These are phyloP conservation scores for Kockovaella imperatae DNA, from an alignment of 768 basidiomycete species.

Conservation along the genomic window DNA sequence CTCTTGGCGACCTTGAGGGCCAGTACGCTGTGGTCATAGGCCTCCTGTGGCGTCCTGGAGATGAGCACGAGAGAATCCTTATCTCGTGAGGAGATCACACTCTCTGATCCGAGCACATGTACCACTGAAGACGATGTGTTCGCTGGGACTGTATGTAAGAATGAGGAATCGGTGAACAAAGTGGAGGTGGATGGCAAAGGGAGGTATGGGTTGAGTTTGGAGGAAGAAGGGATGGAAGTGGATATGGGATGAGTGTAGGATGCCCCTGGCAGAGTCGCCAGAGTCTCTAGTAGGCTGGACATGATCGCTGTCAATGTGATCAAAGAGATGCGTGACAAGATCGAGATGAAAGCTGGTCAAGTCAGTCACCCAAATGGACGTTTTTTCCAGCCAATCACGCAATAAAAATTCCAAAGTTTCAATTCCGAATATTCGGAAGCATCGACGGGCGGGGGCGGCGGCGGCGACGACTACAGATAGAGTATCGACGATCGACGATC, in stretches of 20 bases:
- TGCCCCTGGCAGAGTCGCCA: slow-evolving; percentile 23
- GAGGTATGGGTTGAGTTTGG: slow-evolving; percentile 36
- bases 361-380: no score
- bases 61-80: slow-evolving; percentile 58
- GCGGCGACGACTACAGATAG: no score
- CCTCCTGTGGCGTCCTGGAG: slow-evolving; percentile 67
- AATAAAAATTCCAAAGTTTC: no score
- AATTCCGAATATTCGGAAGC: no score
- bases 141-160: slow-evolving; percentile 26
- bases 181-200: slow-evolving; percentile 24
- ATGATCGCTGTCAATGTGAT: slow-evolving; percentile 4
- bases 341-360: no score
- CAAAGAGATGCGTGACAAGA: no score
- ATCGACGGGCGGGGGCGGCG: no score
- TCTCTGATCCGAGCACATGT: slow-evolving; percentile 25
- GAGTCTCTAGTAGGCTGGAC: slow-evolving; percentile 22
- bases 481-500: no score
- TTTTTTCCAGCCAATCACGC: no score
- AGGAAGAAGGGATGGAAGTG: slow-evolving; percentile 14
- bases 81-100: slow-evolving; percentile 18
- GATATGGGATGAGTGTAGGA: slow-evolving; percentile 34
- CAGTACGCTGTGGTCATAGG: slow-evolving; percentile 82
- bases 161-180: slow-evolving; percentile 36
- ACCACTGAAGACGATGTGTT: slow-evolving; percentile 19
- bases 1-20: slow-evolving; percentile 72